Conservation (phyloP, 768 basidiomycete species). For the Termitomyces sp. region DNA sequence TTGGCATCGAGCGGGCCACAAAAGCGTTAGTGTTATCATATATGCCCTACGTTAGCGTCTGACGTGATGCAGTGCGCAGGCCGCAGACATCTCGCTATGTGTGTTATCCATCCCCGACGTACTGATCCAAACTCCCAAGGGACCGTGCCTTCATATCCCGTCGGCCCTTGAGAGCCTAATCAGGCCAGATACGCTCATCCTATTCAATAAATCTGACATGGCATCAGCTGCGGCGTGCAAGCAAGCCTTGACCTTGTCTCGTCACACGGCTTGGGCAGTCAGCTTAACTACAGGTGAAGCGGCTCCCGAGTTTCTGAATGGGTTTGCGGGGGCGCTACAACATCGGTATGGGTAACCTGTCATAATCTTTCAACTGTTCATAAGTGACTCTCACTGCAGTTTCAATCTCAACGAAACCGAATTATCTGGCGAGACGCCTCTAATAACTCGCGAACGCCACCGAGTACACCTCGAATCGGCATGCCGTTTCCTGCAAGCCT, state of each 20-base stretch:
- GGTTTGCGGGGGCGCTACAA: conserved; percentile 47
- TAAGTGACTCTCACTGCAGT: conserved; percentile 9
- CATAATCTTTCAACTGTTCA: neutral
- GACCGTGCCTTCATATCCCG: conserved; percentile 29
- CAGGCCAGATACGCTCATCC: conserved; percentile 52
- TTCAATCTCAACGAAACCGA: conserved; percentile 20
- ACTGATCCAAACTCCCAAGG: conserved; percentile 12
- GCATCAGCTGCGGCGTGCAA: conserved; percentile 10
- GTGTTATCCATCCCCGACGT: conserved; percentile 66
- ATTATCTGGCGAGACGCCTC: conserved; percentile 36
- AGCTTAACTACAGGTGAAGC: conserved; percentile 61
- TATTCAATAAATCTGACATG: conserved; percentile 80
- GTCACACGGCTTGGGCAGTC: conserved; percentile 42
- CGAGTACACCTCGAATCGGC: conserved; percentile 70
- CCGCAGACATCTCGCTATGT: conserved; percentile 72
- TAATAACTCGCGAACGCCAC: conserved; percentile 79
- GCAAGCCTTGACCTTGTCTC: conserved; percentile 1
- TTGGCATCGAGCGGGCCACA: conserved; percentile 74
- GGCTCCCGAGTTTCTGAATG: conserved; percentile 51
- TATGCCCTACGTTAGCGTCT: conserved; percentile 1
- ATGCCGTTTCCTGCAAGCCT: conserved; percentile 53
- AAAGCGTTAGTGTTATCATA: conserved; percentile 44
- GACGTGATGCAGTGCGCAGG: conserved; percentile 41
- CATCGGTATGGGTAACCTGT: conserved; percentile 31
- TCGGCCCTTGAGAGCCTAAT: conserved; percentile 43